Conservation (phyloP, 306 rosid genomes). For the Ormosia semicastrata region DNA sequence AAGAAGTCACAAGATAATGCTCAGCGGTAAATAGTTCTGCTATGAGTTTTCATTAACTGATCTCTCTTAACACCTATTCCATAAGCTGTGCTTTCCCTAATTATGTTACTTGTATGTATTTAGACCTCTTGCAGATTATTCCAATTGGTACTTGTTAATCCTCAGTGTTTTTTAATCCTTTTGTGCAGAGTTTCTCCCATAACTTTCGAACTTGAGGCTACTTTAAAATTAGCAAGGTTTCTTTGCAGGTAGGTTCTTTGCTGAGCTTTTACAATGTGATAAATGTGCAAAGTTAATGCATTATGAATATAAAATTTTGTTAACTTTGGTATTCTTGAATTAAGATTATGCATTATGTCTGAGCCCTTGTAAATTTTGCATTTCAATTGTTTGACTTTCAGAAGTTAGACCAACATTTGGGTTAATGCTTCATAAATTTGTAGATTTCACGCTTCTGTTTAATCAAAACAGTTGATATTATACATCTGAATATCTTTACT, state of each 20-base stretch:
- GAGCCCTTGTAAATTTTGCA: neutral
- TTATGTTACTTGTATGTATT: neutral
- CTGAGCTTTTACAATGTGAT: conserved; percentile 7
- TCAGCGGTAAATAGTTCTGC: conserved; percentile 61
- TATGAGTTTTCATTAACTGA: conserved; percentile 10
- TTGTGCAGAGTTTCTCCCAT: conserved; percentile 94
- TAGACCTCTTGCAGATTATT: conserved; percentile 16
- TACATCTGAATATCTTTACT: conserved; percentile 1
- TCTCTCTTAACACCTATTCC: neutral
- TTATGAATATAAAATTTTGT: neutral
- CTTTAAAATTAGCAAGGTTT: conserved; percentile 88
- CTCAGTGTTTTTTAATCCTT: conserved; percentile 16
- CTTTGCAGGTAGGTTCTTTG: conserved; percentile 76
- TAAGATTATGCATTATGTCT: neutral
- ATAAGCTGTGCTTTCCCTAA: neutral
- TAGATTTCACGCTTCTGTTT: neutral
- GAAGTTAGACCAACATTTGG: conserved; percentile 20
- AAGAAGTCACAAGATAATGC: conserved; percentile 92
- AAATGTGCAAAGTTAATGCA: conserved; percentile 3
- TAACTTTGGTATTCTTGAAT: conserved; percentile 14
- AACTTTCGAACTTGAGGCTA: conserved; percentile 98
- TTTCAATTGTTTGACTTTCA: neutral
- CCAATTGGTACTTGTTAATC: conserved; percentile 8
- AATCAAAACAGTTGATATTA: neutral
- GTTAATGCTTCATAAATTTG: conserved; percentile 9